These are phyloP conservation scores for Gremmenia infestans DNA, from an alignment of 2,329 filamentous ascomycete genomes.

Conservation along the genomic window DNA sequence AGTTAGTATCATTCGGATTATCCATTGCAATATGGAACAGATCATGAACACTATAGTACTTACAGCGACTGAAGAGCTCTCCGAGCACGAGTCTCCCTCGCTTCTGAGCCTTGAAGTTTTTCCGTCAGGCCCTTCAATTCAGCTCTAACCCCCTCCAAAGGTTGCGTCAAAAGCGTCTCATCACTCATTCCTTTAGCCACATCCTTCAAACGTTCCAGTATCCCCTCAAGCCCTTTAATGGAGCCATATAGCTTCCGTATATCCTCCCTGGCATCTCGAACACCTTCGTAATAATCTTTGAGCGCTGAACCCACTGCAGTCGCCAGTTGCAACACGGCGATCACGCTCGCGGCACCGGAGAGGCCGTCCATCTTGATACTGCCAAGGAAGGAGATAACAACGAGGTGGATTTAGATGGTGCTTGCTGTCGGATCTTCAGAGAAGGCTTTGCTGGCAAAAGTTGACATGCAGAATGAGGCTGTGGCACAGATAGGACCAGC, in stretches of 20 bases:
- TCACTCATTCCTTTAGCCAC: not conserved
- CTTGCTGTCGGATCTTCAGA: too few species aligned
- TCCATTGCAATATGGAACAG: too few species aligned
- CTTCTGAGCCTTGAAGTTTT: too few species aligned
- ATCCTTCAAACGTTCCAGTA: slow-evolving; percentile 1
- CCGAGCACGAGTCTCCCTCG: too few species aligned
- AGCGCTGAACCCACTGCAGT: slow-evolving; percentile 4
- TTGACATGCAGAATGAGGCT: too few species aligned
- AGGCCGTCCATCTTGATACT: slow-evolving; percentile 12
- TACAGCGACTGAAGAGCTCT: too few species aligned
- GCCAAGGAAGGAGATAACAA: not conserved
- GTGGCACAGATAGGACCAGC: too few species aligned
- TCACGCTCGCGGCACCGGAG: slow-evolving; percentile 9
- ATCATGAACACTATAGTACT: too few species aligned
- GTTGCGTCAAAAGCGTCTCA: not conserved
- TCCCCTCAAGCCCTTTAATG: slow-evolving; percentile 6
- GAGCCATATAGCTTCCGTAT: slow-evolving; percentile 11
- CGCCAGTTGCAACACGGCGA: slow-evolving; percentile 12
- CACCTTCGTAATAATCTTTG: slow-evolving; percentile 11
- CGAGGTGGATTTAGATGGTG: too few species aligned
- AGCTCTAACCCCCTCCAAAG: not conserved
- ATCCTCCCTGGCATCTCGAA: slow-evolving; percentile 15
- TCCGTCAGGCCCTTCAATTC: not conserved
- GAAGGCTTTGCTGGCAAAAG: too few species aligned
- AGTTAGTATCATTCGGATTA: too few species aligned